Evolutionary conservation across 108 stramenopile species (phyloP).

Genomic region (Skeletonema potamos): DNA sequence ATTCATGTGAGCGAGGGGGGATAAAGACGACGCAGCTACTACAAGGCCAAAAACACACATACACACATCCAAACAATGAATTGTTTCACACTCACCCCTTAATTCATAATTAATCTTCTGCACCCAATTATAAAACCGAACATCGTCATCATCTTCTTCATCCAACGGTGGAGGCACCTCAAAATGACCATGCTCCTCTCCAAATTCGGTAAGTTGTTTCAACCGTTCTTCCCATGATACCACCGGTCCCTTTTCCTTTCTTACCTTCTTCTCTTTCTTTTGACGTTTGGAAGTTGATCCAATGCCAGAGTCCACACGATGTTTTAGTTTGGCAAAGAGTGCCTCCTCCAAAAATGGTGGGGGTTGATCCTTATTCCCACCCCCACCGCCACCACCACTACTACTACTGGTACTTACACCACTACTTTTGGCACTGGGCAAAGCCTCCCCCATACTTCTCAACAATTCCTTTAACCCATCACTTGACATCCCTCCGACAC

Average conservation of each 20-base stretch:
- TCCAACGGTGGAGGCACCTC: constrained; percentile 13
- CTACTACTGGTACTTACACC: neutral
- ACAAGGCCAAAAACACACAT: neutral
- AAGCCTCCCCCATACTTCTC: neutral
- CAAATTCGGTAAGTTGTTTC: constrained; percentile 10
- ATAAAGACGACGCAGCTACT: neutral
- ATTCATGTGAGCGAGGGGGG: neutral
- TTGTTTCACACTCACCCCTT: constrained; percentile 17
- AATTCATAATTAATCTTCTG: constrained; percentile 16
- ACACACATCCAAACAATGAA: too few species aligned
- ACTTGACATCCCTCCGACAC: neutral
- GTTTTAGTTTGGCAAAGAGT: neutral
- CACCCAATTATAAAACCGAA: constrained; percentile 24
- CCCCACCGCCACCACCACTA: neutral
- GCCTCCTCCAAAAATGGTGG: neutral
- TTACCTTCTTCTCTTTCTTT: neutral
- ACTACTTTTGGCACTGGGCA: neutral
- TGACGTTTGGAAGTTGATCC: neutral
- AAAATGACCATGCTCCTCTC: constrained; percentile 9
- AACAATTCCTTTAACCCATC: neutral
- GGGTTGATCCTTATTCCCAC: too few species aligned
- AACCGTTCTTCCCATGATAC: constrained; percentile 26
- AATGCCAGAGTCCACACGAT: neutral
- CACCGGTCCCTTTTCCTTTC: neutral
- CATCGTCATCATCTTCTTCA: constrained; percentile 3